Base-by-base conservation (phyloP, 495 filamentous ascomycete genomes). In the Tricharina praecox region DNA sequence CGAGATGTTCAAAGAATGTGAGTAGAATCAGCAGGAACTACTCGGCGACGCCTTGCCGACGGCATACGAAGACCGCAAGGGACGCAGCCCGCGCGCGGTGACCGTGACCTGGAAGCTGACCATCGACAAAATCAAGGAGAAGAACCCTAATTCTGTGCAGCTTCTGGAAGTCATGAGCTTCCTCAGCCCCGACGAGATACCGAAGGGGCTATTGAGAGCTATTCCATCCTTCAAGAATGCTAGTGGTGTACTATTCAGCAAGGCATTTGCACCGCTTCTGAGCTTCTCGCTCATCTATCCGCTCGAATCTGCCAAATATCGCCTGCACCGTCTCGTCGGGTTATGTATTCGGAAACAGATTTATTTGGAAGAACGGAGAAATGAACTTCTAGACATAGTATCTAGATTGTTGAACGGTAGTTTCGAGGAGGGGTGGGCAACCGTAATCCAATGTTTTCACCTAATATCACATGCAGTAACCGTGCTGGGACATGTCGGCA, bases 121-220 rank as follows among this genome's bases (percentile, higher is more conserved):
- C 2, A 21, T 48, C 18, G 51, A 53, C 23, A 35, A 18, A 21
- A 47, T 53, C 16, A 18, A 25, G 19, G 10, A 2, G 19, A 40
- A 53, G 10, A 2, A 33, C 7, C 50, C 50, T 19, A 16, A 53
- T 16, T 41, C 42, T 4, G 24, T 41, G 5, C 37, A 53, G 24
- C 19, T 53, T 1, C 23, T 53, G 9, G 32, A 47, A 16, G 40
- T 53, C 11, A 53, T 53, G 50, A 39, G 49, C 19, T 45, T 53
- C 11, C 33, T 53, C 19, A 49, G 50, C 37, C 43, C 30, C 10
- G 38, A 48, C 15, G 51, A 51, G 9, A 53, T 53, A 3, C 35
- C 42, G 4, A 34, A 53, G 26, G 23, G 16, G 20, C 13, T 53
- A 16, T 37, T 48, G n/a, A 18, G 9, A 3, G 39, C 4, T 24